Percentiles rank a stretch among this genome's conserved stretches.
phyloP scores from a whole-genome alignment of 1,139 yeast species.

The Saccharomyces pastorianus region DNA sequence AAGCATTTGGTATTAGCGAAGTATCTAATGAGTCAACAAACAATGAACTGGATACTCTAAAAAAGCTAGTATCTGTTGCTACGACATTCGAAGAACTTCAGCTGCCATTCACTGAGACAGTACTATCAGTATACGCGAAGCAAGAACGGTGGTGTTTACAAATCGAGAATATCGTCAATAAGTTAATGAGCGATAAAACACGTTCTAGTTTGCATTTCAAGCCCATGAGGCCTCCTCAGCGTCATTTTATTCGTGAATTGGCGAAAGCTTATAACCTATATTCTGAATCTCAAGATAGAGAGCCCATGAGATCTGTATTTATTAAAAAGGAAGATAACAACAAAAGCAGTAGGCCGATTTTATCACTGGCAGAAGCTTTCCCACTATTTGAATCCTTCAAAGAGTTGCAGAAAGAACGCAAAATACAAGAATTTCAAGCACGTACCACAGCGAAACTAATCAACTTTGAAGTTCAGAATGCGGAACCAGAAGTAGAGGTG shows the following conservation, averaged over 20 bases:
- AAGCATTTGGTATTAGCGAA: slow-evolving; percentile 43
- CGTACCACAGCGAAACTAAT: slow-evolving; percentile 19
- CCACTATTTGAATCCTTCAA: slow-evolving; percentile 27
- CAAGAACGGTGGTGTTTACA: slow-evolving; percentile 60
- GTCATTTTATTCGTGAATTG: slow-evolving; percentile 63
- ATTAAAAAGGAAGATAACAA: slow-evolving; percentile 38
- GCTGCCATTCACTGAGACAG: slow-evolving; percentile 38
- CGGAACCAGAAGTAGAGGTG: slow-evolving; percentile 6
- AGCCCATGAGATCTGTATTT: slow-evolving; percentile 68
- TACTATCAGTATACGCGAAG: slow-evolving; percentile 38
- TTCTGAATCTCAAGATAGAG: slow-evolving; percentile 72
- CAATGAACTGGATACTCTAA: slow-evolving; percentile 14
- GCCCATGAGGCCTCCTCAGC: slow-evolving; percentile 62
- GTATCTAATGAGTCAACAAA: slow-evolving; percentile 8
- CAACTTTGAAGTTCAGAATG: slow-evolving; percentile 14
- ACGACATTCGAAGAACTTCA: slow-evolving; percentile 23
- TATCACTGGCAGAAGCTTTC: slow-evolving; percentile 30
- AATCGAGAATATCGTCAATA: slow-evolving; percentile 47
- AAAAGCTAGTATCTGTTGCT: slow-evolving; percentile 10
- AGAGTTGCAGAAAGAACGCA: slow-evolving; percentile 33
- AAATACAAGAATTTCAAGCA: slow-evolving; percentile 25
- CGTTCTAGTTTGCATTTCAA: slow-evolving; percentile 46
- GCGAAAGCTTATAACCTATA: slow-evolving; percentile 52
- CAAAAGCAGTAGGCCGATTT: slow-evolving; percentile 28
- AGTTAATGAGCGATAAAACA: slow-evolving; percentile 39